Evolutionary conservation across 768 basidiomycete genomes (phyloP), one percentile per base, ranked within the genome.

Genomic region (Macrolepiota dolichaula): DNA sequence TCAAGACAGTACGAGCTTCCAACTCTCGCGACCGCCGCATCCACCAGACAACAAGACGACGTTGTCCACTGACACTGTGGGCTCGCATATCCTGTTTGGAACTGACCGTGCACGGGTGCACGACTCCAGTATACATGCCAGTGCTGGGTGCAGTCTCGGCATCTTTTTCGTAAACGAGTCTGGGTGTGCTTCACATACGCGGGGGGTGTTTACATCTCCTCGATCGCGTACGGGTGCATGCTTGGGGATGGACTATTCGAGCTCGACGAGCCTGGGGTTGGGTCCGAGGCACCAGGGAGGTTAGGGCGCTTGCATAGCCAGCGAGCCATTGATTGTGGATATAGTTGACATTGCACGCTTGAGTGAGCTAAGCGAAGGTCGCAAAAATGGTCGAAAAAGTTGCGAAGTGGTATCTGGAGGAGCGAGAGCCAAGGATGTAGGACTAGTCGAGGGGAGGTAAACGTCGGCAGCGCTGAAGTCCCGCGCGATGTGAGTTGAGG

Each of bases 31-130:
- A 62, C 91, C 91, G 64, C 96, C 94, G 64, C 91, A 93, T 1
- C 94, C 95, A 9, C 94, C 94, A 66, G 96, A 89, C 29, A 96
- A 67, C 92, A 94, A 98, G 0, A 89, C 91, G 35, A 85, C 78
- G 47, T 86, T 82, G 62, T 95, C 94, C 19, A 95, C 87, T 96
- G 46, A 89, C 88, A 4, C 83, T 92, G 70, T 95, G 94, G 2
- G 92, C 91, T 3, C 94, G 84, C 76, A 95, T 84, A 10, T 83
- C 55, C 84, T 80, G 66, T 77, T 81, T 1, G 92, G 91, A 35
- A 91, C 64, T 0, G 74, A 0, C 92, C 92, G 71, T 87, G 89
- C 19, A 91, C 88, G 0, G 92, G 91, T 0, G 92, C 92, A 56
- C 81, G 81, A 69, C 88, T 89, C 92, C 92, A 94, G 71, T 94